phyloP scores from a whole-genome alignment of 441 rosid species.

The Populus hybrid region DNA sequence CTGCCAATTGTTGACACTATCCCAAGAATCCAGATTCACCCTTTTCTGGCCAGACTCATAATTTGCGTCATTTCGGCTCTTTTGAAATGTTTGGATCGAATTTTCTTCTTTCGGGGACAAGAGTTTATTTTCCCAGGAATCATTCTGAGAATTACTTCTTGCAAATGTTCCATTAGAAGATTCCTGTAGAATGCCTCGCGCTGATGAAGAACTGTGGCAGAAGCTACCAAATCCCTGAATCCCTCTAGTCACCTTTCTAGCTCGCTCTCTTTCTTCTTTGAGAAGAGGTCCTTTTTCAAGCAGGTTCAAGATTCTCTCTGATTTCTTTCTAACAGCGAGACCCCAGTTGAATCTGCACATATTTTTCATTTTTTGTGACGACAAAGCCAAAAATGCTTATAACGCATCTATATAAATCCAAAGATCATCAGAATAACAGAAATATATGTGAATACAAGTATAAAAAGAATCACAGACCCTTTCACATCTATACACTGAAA shows the following conservation, averaged over 20 bases:
- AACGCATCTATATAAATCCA: not conserved
- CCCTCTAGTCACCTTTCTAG: slow-evolving; percentile 77
- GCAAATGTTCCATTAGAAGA: slow-evolving; percentile 31
- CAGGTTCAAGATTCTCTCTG: slow-evolving; percentile 61
- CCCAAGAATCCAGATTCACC: slow-evolving; percentile 11
- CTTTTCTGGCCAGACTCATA: slow-evolving; percentile 5
- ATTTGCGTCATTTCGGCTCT: not conserved
- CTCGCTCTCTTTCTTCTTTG: slow-evolving; percentile 70
- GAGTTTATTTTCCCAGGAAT: slow-evolving; percentile 37
- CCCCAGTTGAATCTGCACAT: slow-evolving; percentile 90
- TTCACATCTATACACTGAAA: slow-evolving; percentile 81
- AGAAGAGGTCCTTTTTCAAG: slow-evolving; percentile 62
- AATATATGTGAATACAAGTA: not conserved
- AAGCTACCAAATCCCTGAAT: slow-evolving; percentile 92
- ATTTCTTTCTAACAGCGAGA: slow-evolving; percentile 68
- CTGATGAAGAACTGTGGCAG: slow-evolving; percentile 37
- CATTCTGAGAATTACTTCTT: slow-evolving; percentile 54
- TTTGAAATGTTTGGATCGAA: slow-evolving; percentile 17
- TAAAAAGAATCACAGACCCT: slow-evolving; percentile 45
- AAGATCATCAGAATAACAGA: not conserved
- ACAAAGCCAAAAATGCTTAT: not conserved
- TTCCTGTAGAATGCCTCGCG: slow-evolving; percentile 38
- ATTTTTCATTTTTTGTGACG: not conserved
- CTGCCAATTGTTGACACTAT: slow-evolving; percentile 7
- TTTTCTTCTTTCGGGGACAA: slow-evolving; percentile 9